Base-by-base conservation (phyloP, 2,329 filamentous ascomycete species). In the Ustilaginoidea virens region DNA sequence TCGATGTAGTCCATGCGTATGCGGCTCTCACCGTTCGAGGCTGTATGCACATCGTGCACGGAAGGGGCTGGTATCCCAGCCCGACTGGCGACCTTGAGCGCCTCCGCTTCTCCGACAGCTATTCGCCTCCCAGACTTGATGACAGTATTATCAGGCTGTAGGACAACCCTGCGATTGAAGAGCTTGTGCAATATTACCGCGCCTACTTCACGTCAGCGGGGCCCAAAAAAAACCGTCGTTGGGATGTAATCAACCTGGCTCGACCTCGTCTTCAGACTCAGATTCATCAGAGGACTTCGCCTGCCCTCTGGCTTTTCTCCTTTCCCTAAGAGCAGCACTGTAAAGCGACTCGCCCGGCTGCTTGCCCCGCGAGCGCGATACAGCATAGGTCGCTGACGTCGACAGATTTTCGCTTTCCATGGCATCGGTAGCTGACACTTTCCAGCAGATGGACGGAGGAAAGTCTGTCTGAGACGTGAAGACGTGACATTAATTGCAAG, bases 1-100 rank as follows among this genome's bases (percentile, higher is more conserved):
- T 39, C 15, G 12, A 47, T 33, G 17, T 45, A 45, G 4, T 32
- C 33, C 45, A 51, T 48, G 2, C 28, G 13, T 17, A 47, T 44
- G 22, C 22, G 30, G n/a, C 21, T 26, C 11, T 37, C 10, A 5
- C 41, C 40, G 10, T 46, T 36, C 9, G 36, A 17, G 10, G 32
- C 36, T 6, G 16, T 28, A 17, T 40, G 18, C 18, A 26, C 32
- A 3, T 36, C 25, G 24, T 37, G 34, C 5, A 45, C 38, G 21
- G 17, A 19, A 7, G 46, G 46, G 2, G 34, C 44, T 7, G 42
- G 42, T 14, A 49, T 3, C 6, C 35, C 35, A 10, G 36, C 41
- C 0, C 22, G 12, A 7, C 16, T 22, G 7, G 43, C 43, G 7
- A 39, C 34, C 28, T 26, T 31, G 9, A 48, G 33, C 8, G 42